phyloP scores from a whole-genome alignment of 495 filamentous ascomycete species.

The Monascus purpureus region DNA sequence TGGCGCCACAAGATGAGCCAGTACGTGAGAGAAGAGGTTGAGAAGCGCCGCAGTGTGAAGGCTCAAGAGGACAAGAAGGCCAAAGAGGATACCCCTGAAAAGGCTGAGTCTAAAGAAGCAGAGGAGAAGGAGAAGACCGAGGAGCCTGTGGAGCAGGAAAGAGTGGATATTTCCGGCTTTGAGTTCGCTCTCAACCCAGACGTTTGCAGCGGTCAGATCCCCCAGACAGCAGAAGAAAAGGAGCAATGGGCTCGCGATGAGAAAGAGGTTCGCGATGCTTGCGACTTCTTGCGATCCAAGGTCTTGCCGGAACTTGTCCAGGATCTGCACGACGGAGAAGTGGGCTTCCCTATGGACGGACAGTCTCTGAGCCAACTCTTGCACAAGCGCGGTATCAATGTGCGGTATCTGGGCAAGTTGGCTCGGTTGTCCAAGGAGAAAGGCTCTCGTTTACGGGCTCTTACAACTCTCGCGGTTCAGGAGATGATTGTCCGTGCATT shows the following conservation, averaged over 20 bases:
- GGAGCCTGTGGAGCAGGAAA: slow-evolving; percentile 34
- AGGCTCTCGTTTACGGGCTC: slow-evolving; percentile 57
- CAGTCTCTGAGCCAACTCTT: slow-evolving; percentile 75
- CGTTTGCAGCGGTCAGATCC: slow-evolving; percentile 81
- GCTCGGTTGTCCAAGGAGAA: slow-evolving; percentile 51
- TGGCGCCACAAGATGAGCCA: slow-evolving; percentile 76
- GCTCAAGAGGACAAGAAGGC: slow-evolving; percentile 23
- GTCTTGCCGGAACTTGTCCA: slow-evolving; percentile 63
- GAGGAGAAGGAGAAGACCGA: slow-evolving; percentile 19
- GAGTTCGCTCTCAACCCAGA: slow-evolving; percentile 86
- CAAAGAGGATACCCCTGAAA: slow-evolving; percentile 29
- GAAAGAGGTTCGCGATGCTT: slow-evolving; percentile 71
- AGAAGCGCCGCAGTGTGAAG: slow-evolving; percentile 35
- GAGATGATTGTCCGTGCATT: slow-evolving; percentile 91
- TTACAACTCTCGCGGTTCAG: slow-evolving; percentile 62
- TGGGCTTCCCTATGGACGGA: slow-evolving; percentile 97
- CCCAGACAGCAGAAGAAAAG: slow-evolving; percentile 83
- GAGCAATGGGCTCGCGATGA: slow-evolving; percentile 75
- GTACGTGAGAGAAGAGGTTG: slow-evolving; percentile 64
- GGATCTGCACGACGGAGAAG: slow-evolving; percentile 82
- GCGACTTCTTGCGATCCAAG: slow-evolving; percentile 58
- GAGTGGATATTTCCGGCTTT: slow-evolving; percentile 75
- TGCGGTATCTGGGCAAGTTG: slow-evolving; percentile 83
- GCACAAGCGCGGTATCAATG: slow-evolving; percentile 95
- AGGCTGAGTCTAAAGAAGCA: slow-evolving; percentile 13